A percentile compares a stretch with the other conserved stretches of the same genome.
Evolutionary conservation across 139 green algal genomes (phyloP).

Genomic region (Chlorokybus atmophyticus): DNA sequence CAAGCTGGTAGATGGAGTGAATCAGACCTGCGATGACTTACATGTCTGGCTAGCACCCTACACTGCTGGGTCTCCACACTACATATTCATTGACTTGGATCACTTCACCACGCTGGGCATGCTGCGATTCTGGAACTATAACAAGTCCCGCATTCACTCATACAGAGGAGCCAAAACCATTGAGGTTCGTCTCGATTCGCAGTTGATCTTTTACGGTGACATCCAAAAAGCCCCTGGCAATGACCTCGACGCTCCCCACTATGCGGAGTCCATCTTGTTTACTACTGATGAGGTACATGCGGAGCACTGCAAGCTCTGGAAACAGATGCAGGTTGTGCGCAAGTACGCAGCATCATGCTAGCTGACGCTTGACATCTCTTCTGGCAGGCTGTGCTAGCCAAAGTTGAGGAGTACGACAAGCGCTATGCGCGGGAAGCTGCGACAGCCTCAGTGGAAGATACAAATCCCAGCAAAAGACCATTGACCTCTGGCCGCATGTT

Average conservation of each 20-base stretch:
- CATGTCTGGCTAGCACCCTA: slow-evolving; percentile 30
- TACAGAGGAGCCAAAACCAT: slow-evolving; percentile 18
- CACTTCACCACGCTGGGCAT: slow-evolving; percentile 1
- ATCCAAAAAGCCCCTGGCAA: slow-evolving; percentile 22
- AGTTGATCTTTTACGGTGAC: slow-evolving; percentile 25
- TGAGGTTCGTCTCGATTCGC: not conserved
- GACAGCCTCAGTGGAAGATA: no score
- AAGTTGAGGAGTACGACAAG: slow-evolving; percentile 1
- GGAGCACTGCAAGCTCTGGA: slow-evolving; percentile 10
- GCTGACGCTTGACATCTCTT: slow-evolving; percentile 3
- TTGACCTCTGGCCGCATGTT: no score
- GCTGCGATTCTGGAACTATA: slow-evolving; percentile 35
- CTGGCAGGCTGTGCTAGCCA: not conserved
- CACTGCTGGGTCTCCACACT: not conserved
- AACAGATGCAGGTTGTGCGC: not conserved
- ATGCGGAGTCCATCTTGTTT: slow-evolving; percentile 33
- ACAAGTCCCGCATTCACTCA: slow-evolving; percentile 29
- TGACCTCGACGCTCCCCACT: slow-evolving; percentile 8
- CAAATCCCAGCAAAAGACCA: no score
- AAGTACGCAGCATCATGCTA: not conserved
- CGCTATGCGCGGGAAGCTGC: not conserved
- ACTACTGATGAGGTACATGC: slow-evolving; percentile 8
- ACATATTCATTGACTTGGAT: not conserved
- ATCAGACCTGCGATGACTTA: slow-evolving; percentile 29
- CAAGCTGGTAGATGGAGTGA: slow-evolving; percentile 32